phyloP scores from a whole-genome alignment of 2,329 filamentous ascomycete species.

The Polytolypa hystricis region DNA sequence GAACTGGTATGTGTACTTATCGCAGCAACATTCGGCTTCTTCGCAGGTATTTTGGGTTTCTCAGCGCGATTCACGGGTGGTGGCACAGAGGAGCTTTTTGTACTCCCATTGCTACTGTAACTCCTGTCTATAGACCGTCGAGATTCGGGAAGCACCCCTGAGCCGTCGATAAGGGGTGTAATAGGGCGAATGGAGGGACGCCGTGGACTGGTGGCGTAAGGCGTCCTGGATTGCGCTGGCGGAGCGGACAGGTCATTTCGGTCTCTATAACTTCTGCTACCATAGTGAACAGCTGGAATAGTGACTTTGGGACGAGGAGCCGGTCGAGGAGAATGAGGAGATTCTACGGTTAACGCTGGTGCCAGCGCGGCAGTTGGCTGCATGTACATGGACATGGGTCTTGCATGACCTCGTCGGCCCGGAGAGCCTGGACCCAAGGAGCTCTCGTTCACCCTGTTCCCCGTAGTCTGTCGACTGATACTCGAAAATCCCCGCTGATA shows the following conservation, averaged over 20 bases:
- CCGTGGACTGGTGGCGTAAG: no score
- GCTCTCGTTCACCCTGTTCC: background rate
- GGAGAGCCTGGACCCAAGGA: constrained; percentile 31
- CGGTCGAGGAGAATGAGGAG: constrained; percentile 31
- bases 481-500: background rate
- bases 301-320: no score
- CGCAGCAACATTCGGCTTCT: constrained; percentile 30
- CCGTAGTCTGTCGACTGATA: background rate
- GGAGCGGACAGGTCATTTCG: no score
- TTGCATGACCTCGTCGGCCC: constrained; percentile 50
- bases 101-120: constrained; percentile 18
- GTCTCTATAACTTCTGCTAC: no score
- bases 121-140: constrained; percentile 13
- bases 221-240: no score
- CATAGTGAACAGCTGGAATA: no score
- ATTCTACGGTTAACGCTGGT: constrained; percentile 33
- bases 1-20: constrained; percentile 12
- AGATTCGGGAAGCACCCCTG: constrained; percentile 33
- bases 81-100: constrained; percentile 41
- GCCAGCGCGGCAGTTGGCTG: constrained; percentile 31
- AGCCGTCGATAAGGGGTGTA: constrained; percentile 36
- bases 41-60: constrained; percentile 56
- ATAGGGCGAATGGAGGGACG: constrained; percentile 18
- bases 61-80: constrained; percentile 72
- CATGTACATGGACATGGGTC: constrained; percentile 35